Conservation (phyloP, 495 filamentous ascomycete species). For the Penicillium ochrochloron region DNA sequence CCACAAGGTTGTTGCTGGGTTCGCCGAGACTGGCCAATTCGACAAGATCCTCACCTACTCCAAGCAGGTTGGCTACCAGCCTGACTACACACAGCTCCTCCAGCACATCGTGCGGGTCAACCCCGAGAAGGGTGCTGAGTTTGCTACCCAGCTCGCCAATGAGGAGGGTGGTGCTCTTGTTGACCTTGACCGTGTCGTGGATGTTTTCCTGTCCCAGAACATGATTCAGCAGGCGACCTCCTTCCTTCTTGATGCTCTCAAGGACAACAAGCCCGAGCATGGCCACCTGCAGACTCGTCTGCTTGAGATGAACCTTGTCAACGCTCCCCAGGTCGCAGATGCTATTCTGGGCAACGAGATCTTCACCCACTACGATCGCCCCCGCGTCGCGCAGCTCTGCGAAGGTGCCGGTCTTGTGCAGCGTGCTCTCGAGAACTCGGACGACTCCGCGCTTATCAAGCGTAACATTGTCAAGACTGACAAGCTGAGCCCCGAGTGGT, state of each 20-base stretch:
- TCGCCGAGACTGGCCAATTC: constrained; percentile 94
- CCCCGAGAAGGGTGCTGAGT: constrained; percentile 93
- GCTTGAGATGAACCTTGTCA: constrained; percentile 96
- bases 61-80: constrained; percentile 78
- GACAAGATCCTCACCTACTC: constrained; percentile 94
- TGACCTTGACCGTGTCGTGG: constrained; percentile 92
- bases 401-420: constrained; percentile 87
- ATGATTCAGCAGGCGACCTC: constrained; percentile 98
- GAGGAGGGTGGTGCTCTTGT: constrained; percentile 83
- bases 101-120: constrained; percentile 92
- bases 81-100: constrained; percentile 88
- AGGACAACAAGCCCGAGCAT: constrained; percentile 93
- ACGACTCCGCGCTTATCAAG: constrained; percentile 89
- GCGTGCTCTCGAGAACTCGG: constrained; percentile 91
- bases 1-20: constrained; percentile 90
- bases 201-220: constrained; percentile 95
- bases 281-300: constrained; percentile 90
- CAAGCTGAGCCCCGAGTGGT: constrained; percentile 85
- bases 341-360: constrained; percentile 97
- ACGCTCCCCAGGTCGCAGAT: constrained; percentile 96
- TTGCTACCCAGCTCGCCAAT: constrained; percentile 85
- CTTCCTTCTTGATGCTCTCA: constrained; percentile 92
- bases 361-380: constrained; percentile 94
- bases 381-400: constrained; percentile 84
- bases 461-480: constrained; percentile 81